Conservation (phyloP, 2,329 filamentous ascomycete genomes). For the Ceratocystis colombiana region DNA sequence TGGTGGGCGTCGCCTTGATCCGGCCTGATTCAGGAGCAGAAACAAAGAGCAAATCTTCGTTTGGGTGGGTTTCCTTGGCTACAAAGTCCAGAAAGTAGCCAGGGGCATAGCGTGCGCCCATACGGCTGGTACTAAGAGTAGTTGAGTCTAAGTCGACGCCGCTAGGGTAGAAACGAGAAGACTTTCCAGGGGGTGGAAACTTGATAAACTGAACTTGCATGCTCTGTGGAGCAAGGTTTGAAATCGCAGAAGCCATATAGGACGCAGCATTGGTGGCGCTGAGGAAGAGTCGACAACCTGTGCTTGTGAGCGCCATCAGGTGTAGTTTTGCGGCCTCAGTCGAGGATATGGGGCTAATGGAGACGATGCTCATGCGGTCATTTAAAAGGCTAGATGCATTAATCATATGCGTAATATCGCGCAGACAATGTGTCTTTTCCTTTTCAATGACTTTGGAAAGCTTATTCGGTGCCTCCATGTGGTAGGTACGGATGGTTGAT, state of each 20-base stretch:
- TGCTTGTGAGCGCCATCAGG: conserved; percentile 80
- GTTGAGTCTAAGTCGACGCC: conserved; percentile 41
- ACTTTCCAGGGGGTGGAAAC: conserved; percentile 59
- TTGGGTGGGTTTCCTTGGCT: conserved; percentile 47
- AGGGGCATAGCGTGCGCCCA: conserved; percentile 60
- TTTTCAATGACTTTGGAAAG: conserved; percentile 57
- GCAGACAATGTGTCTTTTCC: conserved; percentile 49
- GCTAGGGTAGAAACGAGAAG: conserved; percentile 32
- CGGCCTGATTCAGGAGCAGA: conserved; percentile 80
- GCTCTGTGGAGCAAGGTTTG: conserved; percentile 65
- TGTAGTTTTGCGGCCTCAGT: conserved; percentile 73
- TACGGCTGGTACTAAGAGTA: conserved; percentile 41
- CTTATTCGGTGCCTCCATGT: conserved; percentile 59
- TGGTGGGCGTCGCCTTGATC: conserved; percentile 52
- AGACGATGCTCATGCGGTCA: conserved; percentile 62
- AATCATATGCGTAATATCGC: conserved; percentile 79
- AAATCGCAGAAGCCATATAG: conserved; percentile 51
- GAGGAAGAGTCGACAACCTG: conserved; percentile 82
- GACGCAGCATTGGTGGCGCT: conserved; percentile 74
- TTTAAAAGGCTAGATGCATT: conserved; percentile 60
- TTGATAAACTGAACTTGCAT: conserved; percentile 98
- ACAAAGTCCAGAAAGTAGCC: conserved; percentile 88
- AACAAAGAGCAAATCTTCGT: conserved; percentile 63
- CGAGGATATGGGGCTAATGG: conserved; percentile 73
- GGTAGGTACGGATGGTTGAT: conserved; percentile 84